Evolutionary conservation across 768 basidiomycete genomes (phyloP).

Genomic region (Nidularia sp.): DNA sequence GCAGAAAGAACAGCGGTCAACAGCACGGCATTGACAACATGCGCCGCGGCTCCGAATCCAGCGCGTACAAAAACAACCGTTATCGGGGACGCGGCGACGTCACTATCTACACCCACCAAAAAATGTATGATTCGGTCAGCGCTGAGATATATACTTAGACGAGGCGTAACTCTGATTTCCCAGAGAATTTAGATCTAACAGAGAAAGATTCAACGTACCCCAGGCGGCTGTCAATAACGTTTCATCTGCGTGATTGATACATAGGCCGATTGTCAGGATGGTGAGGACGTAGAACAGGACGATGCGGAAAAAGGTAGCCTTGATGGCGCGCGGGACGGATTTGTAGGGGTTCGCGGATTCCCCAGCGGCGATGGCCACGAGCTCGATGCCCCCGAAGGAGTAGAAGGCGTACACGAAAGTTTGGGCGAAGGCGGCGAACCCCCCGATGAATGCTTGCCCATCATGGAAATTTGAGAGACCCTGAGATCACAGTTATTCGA

Average conservation of each 20-base stretch:
- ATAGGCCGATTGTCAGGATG: slow-evolving; percentile 61
- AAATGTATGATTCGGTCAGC: too few relatives aligned
- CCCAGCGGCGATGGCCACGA: slow-evolving; percentile 71
- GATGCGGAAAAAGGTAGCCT: slow-evolving; percentile 65
- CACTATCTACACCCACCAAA: slow-evolving; percentile 29
- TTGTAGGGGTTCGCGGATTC: slow-evolving; percentile 63
- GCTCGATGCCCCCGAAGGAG: slow-evolving; percentile 65
- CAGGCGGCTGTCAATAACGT: slow-evolving; percentile 43
- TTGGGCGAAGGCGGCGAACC: slow-evolving; percentile 47
- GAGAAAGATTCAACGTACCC: slow-evolving; percentile 19
- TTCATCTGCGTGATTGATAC: slow-evolving; percentile 57
- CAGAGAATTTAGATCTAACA: too few relatives aligned
- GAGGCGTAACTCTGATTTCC: too few relatives aligned
- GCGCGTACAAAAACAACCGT: slow-evolving; percentile 62
- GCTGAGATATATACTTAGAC: too few relatives aligned
- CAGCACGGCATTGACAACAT: slow-evolving; percentile 64
- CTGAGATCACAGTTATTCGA: too few relatives aligned
- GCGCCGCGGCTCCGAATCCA: slow-evolving; percentile 55
- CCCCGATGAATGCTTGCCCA: slow-evolving; percentile 50
- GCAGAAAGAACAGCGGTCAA: slow-evolving; percentile 63
- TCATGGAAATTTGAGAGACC: slow-evolving; percentile 47
- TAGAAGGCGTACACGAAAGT: slow-evolving; percentile 70
- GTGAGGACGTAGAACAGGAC: slow-evolving; percentile 62
- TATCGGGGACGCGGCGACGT: slow-evolving; percentile 56
- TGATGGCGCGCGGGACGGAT: slow-evolving; percentile 60